Percentiles rank a stretch among this genome's conserved stretches.
phyloP scores from a whole-genome alignment of 1,139 yeast species.

The Saccharomyces hybrid region DNA sequence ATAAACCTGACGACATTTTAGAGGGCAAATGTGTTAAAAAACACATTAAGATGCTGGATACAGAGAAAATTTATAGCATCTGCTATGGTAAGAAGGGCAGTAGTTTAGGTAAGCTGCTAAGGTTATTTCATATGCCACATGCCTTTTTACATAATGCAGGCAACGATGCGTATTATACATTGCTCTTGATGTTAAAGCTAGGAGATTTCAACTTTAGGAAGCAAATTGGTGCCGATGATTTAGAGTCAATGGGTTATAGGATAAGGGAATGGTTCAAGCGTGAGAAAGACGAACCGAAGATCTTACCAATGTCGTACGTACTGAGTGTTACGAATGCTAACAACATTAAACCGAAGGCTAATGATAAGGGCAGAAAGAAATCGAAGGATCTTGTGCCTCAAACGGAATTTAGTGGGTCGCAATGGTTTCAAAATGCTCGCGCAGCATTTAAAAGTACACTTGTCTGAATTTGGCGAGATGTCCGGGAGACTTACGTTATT shows the following conservation, averaged over 20 bases:
- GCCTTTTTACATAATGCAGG: conserved; percentile 71
- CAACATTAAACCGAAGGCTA: background rate
- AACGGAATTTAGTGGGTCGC: conserved; percentile 30
- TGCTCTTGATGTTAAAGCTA: conserved; percentile 45
- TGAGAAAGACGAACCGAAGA: conserved; percentile 23
- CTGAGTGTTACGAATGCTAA: conserved; percentile 16
- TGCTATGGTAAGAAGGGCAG: conserved; percentile 40
- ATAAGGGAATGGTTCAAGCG: conserved; percentile 20
- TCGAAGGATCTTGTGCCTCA: conserved; percentile 22
- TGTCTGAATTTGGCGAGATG: conserved; percentile 3
- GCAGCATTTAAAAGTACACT: conserved; percentile 13
- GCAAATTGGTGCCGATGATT: conserved; percentile 30
- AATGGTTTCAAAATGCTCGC: conserved; percentile 20
- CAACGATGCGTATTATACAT: conserved; percentile 69
- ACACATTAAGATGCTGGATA: no score
- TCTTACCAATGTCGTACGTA: conserved; percentile 28
- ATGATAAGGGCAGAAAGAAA: conserved; percentile 8
- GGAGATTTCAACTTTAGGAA: conserved; percentile 47
- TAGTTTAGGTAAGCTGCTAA: conserved; percentile 45
- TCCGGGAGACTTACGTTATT: background rate
- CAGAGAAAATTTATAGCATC: conserved; percentile 42
- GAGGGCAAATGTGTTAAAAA: no score
- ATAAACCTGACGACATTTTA: no score
- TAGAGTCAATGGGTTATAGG: conserved; percentile 16
- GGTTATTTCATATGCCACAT: conserved; percentile 50